These are phyloP conservation scores for Fusarium bactridioides DNA, from an alignment of 2,329 filamentous ascomycete genomes.

Conservation along the genomic window DNA sequence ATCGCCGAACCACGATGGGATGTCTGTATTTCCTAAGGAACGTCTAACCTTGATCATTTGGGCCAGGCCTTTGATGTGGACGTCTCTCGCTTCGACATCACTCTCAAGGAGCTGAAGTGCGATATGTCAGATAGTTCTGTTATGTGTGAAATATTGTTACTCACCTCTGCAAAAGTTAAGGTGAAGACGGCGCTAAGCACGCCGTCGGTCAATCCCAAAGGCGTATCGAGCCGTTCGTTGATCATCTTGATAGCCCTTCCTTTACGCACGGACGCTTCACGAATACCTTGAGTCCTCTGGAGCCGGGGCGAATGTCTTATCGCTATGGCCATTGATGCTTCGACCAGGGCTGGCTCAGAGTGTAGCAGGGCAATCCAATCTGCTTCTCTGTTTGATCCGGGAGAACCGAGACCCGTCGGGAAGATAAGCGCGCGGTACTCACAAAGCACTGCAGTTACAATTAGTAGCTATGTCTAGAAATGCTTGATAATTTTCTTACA, in stretches of 20 bases:
- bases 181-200: constrained; percentile 36
- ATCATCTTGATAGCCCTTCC: constrained; percentile 23
- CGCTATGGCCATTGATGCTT: constrained; percentile 35
- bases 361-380: constrained; percentile 26
- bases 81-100: constrained; percentile 2
- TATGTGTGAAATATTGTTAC: accelerated
- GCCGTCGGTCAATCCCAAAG: constrained; percentile 16
- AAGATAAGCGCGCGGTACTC: constrained; percentile 9
- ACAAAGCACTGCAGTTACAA: background rate
- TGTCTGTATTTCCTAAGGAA: background rate
- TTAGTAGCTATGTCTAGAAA: background rate
- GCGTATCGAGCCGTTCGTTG: constrained; percentile 11
- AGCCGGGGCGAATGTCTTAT: background rate
- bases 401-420: background rate
- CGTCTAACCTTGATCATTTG: constrained; percentile 16
- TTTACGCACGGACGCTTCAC: background rate
- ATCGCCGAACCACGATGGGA: constrained; percentile 7
- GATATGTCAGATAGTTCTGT: background rate
- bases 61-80: constrained; percentile 22
- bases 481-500: background rate
- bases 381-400: constrained; percentile 1
- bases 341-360: constrained; percentile 38
- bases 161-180: constrained; percentile 24
- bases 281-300: background rate
- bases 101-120: constrained; percentile 18